A percentile compares a stretch with the other conserved stretches of the same genome.
Conservation (phyloP, 73 alveolate genomes). For the Paramecium bursaria region DNA sequence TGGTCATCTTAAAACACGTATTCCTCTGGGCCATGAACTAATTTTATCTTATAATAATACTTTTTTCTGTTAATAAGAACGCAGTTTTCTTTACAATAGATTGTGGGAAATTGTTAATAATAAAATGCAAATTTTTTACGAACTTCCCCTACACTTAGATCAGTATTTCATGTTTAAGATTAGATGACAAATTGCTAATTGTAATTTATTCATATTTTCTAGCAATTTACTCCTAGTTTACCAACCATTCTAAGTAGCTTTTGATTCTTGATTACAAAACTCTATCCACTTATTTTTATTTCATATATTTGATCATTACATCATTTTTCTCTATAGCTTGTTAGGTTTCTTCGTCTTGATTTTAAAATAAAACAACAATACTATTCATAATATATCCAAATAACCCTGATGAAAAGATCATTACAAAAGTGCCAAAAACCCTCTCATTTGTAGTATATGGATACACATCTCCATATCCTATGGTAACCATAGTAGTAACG, state of each 20-base stretch:
- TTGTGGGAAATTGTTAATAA: no score
- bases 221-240: neutral
- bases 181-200: neutral
- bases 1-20: no score
- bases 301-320: constrained; percentile 13
- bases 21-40: no score
- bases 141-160: no score
- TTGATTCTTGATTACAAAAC: constrained; percentile 1
- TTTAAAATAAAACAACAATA: constrained; percentile 34
- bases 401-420: constrained; percentile 73
- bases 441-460: constrained; percentile 87
- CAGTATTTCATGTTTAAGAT: neutral
- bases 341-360: constrained; percentile 2
- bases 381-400: constrained; percentile 70
- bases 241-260: constrained; percentile 40
- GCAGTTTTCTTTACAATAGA: no score
- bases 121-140: no score
- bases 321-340: constrained; percentile 4
- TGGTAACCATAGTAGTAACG: constrained; percentile 92
- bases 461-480: constrained; percentile 95
- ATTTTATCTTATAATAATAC: no score
- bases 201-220: constrained; percentile 25
- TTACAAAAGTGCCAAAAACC: constrained; percentile 86
- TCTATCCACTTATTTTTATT: neutral
- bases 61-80: no score